Conservation (phyloP, 495 filamentous ascomycete species). For the Recurvomyces mirabilis region DNA sequence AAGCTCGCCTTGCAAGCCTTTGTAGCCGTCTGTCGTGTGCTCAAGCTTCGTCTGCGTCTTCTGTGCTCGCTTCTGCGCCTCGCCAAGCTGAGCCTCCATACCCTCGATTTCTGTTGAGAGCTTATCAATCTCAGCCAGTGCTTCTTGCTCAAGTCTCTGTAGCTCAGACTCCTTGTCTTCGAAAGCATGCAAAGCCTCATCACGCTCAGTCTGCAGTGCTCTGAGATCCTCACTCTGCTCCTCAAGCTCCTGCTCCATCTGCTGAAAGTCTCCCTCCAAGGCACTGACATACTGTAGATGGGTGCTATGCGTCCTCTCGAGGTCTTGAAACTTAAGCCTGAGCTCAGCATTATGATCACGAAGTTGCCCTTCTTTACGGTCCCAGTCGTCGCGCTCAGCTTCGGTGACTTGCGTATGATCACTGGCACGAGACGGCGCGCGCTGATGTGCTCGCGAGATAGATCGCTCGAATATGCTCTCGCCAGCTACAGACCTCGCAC, state of each 20-base stretch:
- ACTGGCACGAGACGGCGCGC: slow-evolving; percentile 62
- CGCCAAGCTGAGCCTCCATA: slow-evolving; percentile 12
- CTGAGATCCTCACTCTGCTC: slow-evolving; percentile 52
- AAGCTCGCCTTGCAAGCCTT: slow-evolving; percentile 80
- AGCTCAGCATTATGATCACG: slow-evolving; percentile 77
- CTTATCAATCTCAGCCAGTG: slow-evolving; percentile 71
- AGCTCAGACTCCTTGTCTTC: slow-evolving; percentile 73
- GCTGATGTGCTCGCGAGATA: slow-evolving; percentile 68
- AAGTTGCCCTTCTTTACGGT: slow-evolving; percentile 68
- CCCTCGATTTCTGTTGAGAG: slow-evolving; percentile 65
- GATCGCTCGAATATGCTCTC: slow-evolving; percentile 91
- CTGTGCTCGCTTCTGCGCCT: slow-evolving; percentile 15
- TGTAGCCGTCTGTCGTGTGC: slow-evolving; percentile 69
- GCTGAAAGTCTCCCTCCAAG: slow-evolving; percentile 26
- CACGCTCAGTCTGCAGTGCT: slow-evolving; percentile 72
- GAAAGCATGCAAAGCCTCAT: slow-evolving; percentile 67
- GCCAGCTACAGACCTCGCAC: slow-evolving; percentile 52
- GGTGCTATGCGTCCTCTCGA: slow-evolving; percentile 32
- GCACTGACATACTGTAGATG: slow-evolving; percentile 31
- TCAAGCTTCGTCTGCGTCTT: slow-evolving; percentile 56
- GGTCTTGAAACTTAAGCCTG: slow-evolving; percentile 59
- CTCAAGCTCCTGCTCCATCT: slow-evolving; percentile 29
- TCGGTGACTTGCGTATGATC: slow-evolving; percentile 63
- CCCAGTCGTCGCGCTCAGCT: slow-evolving; percentile 61
- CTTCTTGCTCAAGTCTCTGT: slow-evolving; percentile 65